These are phyloP conservation scores for Phanerodontia chrysosporium DNA, from an alignment of 768 basidiomycete genomes.

Conservation along the genomic window DNA sequence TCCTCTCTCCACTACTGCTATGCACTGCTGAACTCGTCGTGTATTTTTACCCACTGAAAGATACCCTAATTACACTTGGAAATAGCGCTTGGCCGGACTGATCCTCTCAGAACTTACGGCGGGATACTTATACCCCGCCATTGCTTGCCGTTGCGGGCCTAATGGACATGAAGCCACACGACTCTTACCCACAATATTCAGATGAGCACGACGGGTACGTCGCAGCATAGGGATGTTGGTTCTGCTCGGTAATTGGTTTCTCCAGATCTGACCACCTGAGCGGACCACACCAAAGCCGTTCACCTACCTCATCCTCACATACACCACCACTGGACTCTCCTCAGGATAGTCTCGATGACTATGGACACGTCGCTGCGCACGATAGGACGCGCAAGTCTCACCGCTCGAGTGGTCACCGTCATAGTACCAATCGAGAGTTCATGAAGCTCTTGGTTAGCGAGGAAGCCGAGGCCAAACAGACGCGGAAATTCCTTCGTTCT, in stretches of 20 bases:
- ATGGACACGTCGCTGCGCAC: background rate
- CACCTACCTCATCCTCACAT: conserved; percentile 2
- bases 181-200: conserved; percentile 7
- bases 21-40: background rate
- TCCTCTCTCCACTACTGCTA: background rate
- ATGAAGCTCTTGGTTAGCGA: conserved; percentile 22
- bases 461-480: conserved; percentile 22
- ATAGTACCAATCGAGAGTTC: conserved; percentile 19
- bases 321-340: conserved; percentile 1
- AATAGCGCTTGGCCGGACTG: background rate
- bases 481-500: conserved; percentile 22
- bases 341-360: background rate
- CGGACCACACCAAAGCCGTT: background rate
- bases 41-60: background rate
- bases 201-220: conserved; percentile 14
- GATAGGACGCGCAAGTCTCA: conserved; percentile 8
- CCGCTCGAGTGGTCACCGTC: conserved; percentile 16
- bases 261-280: conserved; percentile 3
- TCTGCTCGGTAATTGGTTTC: background rate
- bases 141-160: no score
- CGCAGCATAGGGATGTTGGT: background rate
- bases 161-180: background rate
- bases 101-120: background rate
- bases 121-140: no score
- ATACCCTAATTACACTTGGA: background rate